Evolutionary conservation across 1,284 basidiomycete species (phyloP).

Genomic region (Cystobasidium slooffiae): DNA sequence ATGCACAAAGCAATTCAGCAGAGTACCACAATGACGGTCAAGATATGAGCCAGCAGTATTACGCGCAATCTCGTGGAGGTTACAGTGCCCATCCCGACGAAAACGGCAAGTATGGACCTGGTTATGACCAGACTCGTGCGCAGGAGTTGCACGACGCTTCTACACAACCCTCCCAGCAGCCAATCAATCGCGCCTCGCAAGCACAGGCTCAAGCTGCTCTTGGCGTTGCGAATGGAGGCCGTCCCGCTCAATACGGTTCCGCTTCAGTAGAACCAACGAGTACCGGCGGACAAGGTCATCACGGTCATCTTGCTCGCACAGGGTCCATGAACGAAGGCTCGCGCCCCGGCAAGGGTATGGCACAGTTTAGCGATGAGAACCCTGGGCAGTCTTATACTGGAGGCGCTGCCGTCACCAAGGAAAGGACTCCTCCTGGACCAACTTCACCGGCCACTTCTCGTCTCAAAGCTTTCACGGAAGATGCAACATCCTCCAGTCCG

Average conservation of each 20-base stretch:
- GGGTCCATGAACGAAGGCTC: slow-evolving; percentile 15
- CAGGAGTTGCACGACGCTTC: background rate
- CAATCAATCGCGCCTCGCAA: slow-evolving; percentile 13
- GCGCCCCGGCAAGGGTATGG: slow-evolving; percentile 4
- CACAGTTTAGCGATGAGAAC: background rate
- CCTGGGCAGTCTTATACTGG: background rate
- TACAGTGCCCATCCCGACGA: background rate
- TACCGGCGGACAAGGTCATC: background rate
- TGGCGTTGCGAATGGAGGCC: slow-evolving; percentile 28
- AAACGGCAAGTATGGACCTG: background rate
- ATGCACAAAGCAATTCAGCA: background rate
- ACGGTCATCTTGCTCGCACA: background rate
- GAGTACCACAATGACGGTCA: slow-evolving; percentile 2
- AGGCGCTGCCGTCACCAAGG: slow-evolving; percentile 6
- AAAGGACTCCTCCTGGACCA: background rate
- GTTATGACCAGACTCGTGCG: background rate
- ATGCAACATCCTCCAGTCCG: slow-evolving; percentile 1
- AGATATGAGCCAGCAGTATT: slow-evolving; percentile 15
- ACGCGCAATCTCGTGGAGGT: background rate
- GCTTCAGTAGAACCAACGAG: no score
- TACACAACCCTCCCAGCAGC: slow-evolving; percentile 44
- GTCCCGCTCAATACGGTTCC: slow-evolving; percentile 14
- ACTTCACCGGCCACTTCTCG: background rate
- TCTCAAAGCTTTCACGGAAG: slow-evolving; percentile 23
- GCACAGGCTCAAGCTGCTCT: slow-evolving; percentile 35